Base-by-base conservation (phyloP, 192 early-diverging fungal species). In the Coemansia sp. region DNA sequence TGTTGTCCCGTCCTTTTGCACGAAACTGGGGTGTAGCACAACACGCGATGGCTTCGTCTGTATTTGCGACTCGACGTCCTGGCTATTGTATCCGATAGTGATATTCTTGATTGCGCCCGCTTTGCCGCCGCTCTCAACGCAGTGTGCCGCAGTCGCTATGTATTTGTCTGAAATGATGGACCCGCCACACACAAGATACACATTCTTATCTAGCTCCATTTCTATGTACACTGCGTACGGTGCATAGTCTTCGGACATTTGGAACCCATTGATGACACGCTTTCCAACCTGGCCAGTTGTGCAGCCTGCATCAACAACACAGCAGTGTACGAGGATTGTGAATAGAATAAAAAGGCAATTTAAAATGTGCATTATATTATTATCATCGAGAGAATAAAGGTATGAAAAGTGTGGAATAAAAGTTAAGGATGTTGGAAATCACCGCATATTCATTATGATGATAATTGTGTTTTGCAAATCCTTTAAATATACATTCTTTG, bases 91-190 rank as follows among this genome's bases (percentile, higher is more conserved):
- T 7, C 67, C 70, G 0, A 78, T 31, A 0, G 70, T 68, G 1
- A 69, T 46, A 28, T 75, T 67, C n/a, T 46, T 18, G 1, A 51
- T 7, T 1, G 53, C 43, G 13, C 20, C 21, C 39, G 56, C 55
- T 20, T 20, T 28, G 3, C 29, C 21, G 15, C 15, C 3, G 55
- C 58, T 52, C 7, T 69, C 21, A 3, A 82, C 42, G 30, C 80
- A 82, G 48, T 81, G 71, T 0, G 67, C 76, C 2, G 72, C 70
- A 1, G 75, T 81, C 2, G 77, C 16, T 6, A 74, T 45, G 37
- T 71, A 40, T 25, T 68, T 71, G 4, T 46, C 46, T 6, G 69
- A 68, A 1, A 77, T 61, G 5, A 84, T 64, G 6, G 60, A 72
- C 21, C 72, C 75, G 28, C 81, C 75, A 45, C 81, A 83, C 15